These are phyloP conservation scores for Carex cristatella DNA, from an alignment of 176 grass and related monocot species.

Conservation along the genomic window DNA sequence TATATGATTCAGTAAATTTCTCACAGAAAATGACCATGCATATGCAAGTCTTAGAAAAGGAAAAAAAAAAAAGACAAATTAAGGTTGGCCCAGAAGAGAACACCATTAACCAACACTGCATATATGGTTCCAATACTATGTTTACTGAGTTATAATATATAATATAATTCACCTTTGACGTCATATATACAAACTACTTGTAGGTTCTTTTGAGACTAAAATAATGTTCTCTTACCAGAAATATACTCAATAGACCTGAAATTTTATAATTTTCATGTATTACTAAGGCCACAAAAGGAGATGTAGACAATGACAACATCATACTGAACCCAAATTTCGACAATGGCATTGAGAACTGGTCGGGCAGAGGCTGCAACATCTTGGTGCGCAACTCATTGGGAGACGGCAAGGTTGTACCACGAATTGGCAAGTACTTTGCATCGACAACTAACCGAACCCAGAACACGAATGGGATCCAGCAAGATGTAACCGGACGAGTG, in stretches of 20 bases:
- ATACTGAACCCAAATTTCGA: conserved; percentile 90
- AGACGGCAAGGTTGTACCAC: conserved; percentile 57
- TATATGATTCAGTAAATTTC: no score
- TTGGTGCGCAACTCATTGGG: conserved; percentile 61
- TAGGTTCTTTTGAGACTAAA: no score
- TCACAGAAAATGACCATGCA: no score
- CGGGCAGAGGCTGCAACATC: conserved; percentile 79
- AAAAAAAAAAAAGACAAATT: no score
- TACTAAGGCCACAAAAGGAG: conserved; percentile 1
- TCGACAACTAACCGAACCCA: conserved; percentile 59
- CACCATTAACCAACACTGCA: not conserved
- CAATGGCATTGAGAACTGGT: conserved; percentile 61
- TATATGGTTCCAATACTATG: not conserved
- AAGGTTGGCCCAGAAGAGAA: not conserved
- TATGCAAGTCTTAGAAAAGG: no score
- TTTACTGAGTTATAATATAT: no score
- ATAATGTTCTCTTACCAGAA: not conserved
- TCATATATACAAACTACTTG: no score
- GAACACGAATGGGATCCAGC: conserved; percentile 69
- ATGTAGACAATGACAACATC: conserved; percentile 53
- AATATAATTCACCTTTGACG: no score
- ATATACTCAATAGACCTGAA: not conserved
- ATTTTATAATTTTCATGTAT: conserved; percentile 8
- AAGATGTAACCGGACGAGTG: conserved; percentile 63
- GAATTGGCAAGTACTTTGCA: conserved; percentile 65